Evolutionary conservation across 2,329 filamentous ascomycete species (phyloP).

Genomic region (Ceratocystis smalleyi): DNA sequence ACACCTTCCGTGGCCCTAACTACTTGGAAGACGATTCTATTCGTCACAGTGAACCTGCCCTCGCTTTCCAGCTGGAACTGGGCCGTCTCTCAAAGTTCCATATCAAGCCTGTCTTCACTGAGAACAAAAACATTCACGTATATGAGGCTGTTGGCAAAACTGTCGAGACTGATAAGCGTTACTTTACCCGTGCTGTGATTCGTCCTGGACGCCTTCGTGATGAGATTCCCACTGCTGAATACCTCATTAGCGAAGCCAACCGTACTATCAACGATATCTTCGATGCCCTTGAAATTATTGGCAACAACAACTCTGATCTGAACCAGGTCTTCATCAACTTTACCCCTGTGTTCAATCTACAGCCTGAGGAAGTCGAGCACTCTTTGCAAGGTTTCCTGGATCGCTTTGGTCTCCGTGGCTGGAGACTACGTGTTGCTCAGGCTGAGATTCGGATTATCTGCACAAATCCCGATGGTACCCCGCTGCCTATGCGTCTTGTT

Average conservation of each 20-base stretch:
- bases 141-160: constrained; percentile 94
- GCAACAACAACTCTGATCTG: constrained; percentile 96
- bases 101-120: constrained; percentile 95
- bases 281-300: constrained; percentile 93
- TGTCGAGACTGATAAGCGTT: constrained; percentile 90
- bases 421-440: constrained; percentile 90
- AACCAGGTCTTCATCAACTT: constrained; percentile 99
- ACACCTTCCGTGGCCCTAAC: constrained; percentile 84
- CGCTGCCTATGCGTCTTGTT: constrained; percentile 85
- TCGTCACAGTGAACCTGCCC: constrained; percentile 87
- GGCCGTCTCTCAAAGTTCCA: constrained; percentile 89
- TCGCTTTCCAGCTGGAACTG: constrained; percentile 97
- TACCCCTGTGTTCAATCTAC: constrained; percentile 84
- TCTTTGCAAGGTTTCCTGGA: constrained; percentile 91
- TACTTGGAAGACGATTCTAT: constrained; percentile 91
- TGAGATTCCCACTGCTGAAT: constrained; percentile 96
- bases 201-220: constrained; percentile 86
- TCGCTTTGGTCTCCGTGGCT: constrained; percentile 84
- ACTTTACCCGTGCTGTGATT: constrained; percentile 94
- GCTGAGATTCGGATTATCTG: constrained; percentile 98
- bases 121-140: constrained; percentile 98
- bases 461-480: constrained; percentile 68
- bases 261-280: constrained; percentile 95
- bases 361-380: constrained; percentile 79
- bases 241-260: constrained; percentile 93